Conservation (phyloP, 2,329 filamentous ascomycete genomes). For the Aspergillus brunneoviolaceus region DNA sequence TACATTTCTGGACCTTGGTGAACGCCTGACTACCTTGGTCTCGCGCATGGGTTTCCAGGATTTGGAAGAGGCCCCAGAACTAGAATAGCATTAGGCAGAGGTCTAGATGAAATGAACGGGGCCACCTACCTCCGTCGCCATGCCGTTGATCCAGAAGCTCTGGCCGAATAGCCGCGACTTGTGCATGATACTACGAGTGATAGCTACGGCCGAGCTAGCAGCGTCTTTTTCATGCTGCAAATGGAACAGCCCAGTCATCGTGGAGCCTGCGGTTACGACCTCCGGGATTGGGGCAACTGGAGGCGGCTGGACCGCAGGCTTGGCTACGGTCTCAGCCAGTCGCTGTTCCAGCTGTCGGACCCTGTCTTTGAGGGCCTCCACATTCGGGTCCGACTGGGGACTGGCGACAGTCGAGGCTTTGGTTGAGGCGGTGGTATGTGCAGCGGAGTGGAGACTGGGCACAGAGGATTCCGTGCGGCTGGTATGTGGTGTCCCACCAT, state of each 20-base stretch:
- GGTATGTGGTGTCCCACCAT: constrained; percentile 1
- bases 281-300: constrained; percentile 24
- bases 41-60: constrained; percentile 44
- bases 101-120: background rate
- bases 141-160: constrained; percentile 56
- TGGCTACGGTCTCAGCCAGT: constrained; percentile 30
- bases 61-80: constrained; percentile 39
- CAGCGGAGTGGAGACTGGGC: constrained; percentile 12
- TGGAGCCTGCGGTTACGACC: constrained; percentile 41
- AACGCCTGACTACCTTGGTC: constrained; percentile 40
- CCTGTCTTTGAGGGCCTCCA: constrained; percentile 41
- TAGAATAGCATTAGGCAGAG: constrained; percentile 8
- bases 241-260: constrained; percentile 47
- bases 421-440: constrained; percentile 12
- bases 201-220: constrained; percentile 22
- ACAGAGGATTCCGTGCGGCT: constrained; percentile 7
- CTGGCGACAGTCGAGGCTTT: constrained; percentile 24
- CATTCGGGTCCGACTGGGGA: constrained; percentile 29
- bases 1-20: constrained; percentile 50
- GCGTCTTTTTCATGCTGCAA: constrained; percentile 37
- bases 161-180: constrained; percentile 59
- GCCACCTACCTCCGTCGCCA: constrained; percentile 45
- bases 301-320: constrained; percentile 13
- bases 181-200: constrained; percentile 48
- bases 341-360: constrained; percentile 49